These are phyloP conservation scores for Panaeolus cyanescens DNA, from an alignment of 768 basidiomycete genomes.

Conservation along the genomic window DNA sequence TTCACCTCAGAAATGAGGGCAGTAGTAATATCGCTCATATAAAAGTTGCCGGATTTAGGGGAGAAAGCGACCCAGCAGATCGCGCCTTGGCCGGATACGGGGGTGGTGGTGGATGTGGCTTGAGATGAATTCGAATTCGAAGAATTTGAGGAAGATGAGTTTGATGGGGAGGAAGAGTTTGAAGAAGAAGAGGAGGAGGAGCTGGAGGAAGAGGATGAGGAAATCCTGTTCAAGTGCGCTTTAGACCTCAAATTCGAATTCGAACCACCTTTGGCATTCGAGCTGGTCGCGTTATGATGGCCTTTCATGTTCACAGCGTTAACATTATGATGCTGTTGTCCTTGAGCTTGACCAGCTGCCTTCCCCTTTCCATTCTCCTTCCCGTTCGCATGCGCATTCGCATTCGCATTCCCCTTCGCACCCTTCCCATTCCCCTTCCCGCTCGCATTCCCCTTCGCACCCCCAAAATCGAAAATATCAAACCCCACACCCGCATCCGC, in stretches of 20 bases:
- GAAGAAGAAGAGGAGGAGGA: conserved; percentile 19
- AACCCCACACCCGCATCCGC: conserved; percentile 42
- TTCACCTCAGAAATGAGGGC: conserved; percentile 45
- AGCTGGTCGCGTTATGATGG: not conserved
- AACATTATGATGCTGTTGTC: not conserved
- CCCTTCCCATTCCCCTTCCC: too few relatives aligned
- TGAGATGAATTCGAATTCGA: not conserved
- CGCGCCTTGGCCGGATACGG: conserved; percentile 40
- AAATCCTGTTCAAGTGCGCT: not conserved
- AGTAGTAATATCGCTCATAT: conserved; percentile 44
- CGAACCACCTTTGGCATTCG: not conserved
- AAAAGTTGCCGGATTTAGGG: conserved; percentile 44
- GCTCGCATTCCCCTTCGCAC: too few relatives aligned
- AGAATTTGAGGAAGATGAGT: conserved; percentile 11
- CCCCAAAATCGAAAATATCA: conserved; percentile 36
- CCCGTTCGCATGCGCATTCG: too few relatives aligned
- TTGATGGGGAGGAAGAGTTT: conserved; percentile 24
- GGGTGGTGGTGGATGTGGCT: conserved; percentile 24
- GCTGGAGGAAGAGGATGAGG: conserved; percentile 16
- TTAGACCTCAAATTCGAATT: not conserved
- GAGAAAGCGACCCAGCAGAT: conserved; percentile 47
- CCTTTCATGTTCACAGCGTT: not conserved
- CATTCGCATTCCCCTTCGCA: conserved; percentile 22
- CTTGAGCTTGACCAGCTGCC: not conserved
- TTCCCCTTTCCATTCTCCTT: not conserved